Evolutionary conservation across 148 eudicot genomes (phyloP).

Genomic region (Camellia japonica): DNA sequence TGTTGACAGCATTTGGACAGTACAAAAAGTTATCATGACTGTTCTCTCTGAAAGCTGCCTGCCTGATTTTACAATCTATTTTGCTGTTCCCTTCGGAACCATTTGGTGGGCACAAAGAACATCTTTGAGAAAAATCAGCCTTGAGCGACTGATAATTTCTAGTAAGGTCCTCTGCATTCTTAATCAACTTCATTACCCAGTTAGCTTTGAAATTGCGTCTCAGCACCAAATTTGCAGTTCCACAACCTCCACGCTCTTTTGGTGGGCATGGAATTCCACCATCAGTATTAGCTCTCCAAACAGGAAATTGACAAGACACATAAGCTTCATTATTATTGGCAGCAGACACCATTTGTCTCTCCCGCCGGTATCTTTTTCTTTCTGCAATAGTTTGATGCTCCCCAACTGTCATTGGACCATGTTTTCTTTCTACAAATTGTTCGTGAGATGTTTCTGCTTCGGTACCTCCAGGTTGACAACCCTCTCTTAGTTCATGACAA

Average conservation of each 20-base stretch:
- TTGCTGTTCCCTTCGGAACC: slow-evolving; percentile 4
- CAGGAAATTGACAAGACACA: slow-evolving; percentile 19
- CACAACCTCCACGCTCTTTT: slow-evolving; percentile 68
- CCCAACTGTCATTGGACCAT: not conserved
- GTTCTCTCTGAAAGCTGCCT: slow-evolving; percentile 59
- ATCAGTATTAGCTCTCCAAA: slow-evolving; percentile 43
- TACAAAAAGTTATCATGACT: slow-evolving; percentile 61
- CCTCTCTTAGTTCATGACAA: slow-evolving; percentile 13
- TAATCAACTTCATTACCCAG: slow-evolving; percentile 49
- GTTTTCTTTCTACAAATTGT: slow-evolving; percentile 4
- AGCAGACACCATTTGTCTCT: slow-evolving; percentile 13
- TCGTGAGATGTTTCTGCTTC: slow-evolving; percentile 15
- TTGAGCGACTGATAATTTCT: slow-evolving; percentile 28
- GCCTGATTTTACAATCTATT: slow-evolving; percentile 30
- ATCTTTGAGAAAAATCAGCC: slow-evolving; percentile 30
- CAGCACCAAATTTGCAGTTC: slow-evolving; percentile 41
- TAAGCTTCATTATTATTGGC: slow-evolving; percentile 18
- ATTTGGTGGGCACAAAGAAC: slow-evolving; percentile 32
- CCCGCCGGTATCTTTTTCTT: slow-evolving; percentile 2
- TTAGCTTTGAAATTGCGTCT: slow-evolving; percentile 59
- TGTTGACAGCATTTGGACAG: slow-evolving; percentile 52
- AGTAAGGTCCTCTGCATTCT: slow-evolving; percentile 42
- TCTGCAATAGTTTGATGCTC: not conserved
- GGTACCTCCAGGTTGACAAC: slow-evolving; percentile 14
- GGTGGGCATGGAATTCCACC: slow-evolving; percentile 76